Evolutionary conservation across 352 stramenopile species (phyloP).

Genomic region (Hyaloperonospora brassicae): DNA sequence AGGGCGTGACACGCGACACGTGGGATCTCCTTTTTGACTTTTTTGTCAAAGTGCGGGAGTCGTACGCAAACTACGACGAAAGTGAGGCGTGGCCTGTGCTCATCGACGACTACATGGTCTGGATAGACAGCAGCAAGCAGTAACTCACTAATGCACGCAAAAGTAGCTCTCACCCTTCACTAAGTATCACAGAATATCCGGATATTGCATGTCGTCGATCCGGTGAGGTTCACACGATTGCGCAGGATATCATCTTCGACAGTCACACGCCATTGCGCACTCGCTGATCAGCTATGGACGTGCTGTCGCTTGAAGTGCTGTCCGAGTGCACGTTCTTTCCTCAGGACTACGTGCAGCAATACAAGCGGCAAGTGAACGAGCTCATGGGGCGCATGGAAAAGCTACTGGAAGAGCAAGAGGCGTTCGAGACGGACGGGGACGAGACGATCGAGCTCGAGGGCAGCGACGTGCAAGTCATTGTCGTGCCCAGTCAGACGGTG

Average conservation of each 20-base stretch:
- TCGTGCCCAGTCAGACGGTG: conserved; percentile 39
- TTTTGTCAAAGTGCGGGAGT: conserved; percentile 70
- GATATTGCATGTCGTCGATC: no score
- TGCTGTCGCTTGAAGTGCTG: conserved; percentile 29
- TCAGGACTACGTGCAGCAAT: conserved; percentile 43
- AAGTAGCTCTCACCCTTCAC: no score
- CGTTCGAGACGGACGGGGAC: conserved; percentile 42
- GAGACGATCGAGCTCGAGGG: conserved; percentile 17
- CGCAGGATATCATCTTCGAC: neutral
- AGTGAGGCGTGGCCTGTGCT: conserved; percentile 87
- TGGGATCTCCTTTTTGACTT: conserved; percentile 85
- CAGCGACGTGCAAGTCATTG: conserved; percentile 32
- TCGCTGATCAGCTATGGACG: conserved; percentile 3
- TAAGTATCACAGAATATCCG: no score
- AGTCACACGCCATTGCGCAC: neutral
- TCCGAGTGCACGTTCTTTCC: conserved; percentile 48
- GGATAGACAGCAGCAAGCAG: conserved; percentile 68
- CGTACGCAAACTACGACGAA: conserved; percentile 82
- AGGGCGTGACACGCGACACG: conserved; percentile 79
- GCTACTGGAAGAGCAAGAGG: conserved; percentile 51
- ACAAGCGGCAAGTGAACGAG: conserved; percentile 54
- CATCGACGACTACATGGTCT: conserved; percentile 86
- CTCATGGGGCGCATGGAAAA: conserved; percentile 49
- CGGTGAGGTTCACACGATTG: no score
- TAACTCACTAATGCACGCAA: no score